phyloP scores from a whole-genome alignment of 495 filamentous ascomycete genomes.

The Lepraria neglecta region DNA sequence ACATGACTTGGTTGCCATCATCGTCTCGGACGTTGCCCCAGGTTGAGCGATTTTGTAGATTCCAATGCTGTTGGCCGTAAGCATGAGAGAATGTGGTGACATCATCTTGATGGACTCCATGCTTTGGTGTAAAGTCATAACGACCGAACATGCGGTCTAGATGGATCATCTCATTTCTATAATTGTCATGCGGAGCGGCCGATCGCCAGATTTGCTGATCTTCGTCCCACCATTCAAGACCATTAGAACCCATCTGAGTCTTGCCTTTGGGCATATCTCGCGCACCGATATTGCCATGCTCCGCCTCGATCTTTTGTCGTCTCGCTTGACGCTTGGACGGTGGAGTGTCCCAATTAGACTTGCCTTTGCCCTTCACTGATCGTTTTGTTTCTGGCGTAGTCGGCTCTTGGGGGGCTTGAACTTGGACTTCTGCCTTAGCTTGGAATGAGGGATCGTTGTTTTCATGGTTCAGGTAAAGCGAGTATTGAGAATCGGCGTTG shows the following conservation, averaged over 20 bases:
- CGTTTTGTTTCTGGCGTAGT: not conserved
- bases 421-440: not conserved
- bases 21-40: slow-evolving; percentile 13
- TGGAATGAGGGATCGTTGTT: not conserved
- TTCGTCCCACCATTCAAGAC: slow-evolving; percentile 6
- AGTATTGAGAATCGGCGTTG: not conserved
- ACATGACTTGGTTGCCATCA: slow-evolving; percentile 13
- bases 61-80: slow-evolving; percentile 15
- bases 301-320: not conserved
- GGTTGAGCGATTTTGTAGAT: not conserved
- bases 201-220: not conserved
- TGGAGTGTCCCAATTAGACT: not conserved
- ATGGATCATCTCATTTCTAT: slow-evolving; percentile 8
- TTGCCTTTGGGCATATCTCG: slow-evolving; percentile 1
- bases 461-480: no score
- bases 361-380: not conserved
- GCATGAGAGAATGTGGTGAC: slow-evolving; percentile 13
- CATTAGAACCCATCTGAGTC: not conserved
- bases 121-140: slow-evolving; percentile 12
- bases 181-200: slow-evolving; percentile 14
- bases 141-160: not conserved
- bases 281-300: not conserved
- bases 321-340: not conserved
- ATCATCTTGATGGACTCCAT: slow-evolving; percentile 7
- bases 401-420: not conserved